Evolutionary conservation across 768 basidiomycete genomes (phyloP), one percentile per base, ranked within the genome.

Genomic region (Hirschioporus abietinus): DNA sequence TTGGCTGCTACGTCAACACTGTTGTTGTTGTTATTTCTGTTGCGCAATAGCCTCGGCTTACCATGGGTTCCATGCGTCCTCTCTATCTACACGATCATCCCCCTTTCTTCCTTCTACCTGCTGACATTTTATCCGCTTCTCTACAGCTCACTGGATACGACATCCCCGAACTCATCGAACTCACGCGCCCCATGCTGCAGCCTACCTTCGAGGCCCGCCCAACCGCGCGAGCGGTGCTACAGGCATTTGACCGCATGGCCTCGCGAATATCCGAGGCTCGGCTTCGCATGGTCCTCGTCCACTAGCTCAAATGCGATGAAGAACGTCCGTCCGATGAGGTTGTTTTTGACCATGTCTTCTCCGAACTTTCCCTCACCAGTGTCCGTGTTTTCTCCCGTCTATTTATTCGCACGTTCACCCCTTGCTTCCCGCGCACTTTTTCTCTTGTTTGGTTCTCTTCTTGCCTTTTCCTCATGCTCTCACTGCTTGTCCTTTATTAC

Each of bases 131-230:
- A 52, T 20, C 42, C 42, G 42, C 42, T 2, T 2, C 12, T 20
- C 20, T 52, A 10, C 42, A 91, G 89, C 73, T 85, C 58, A 82
- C 84, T 60, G 86, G 86, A 7, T 83, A 81, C 70, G 78, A 82
- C 69, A 73, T 89, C 24, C 86, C 89, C 10, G 85, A 88, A 70
- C 74, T 92, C n/a, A 74, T 84, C 72, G 74, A 81, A 42, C 75
- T 91, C 57, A 79, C 84, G 26, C 78, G 78, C 35, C 82, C 82
- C 2, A 91, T 92, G 89, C 76, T 90, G n/a, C 73, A 83, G 27
- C 78, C 81, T 20, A 75, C 79, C 25, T 84, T 85, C 23, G 74
- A 79, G 62, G 77, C 77, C 62, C 81, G 90, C 34, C 90, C 90
- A 7, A 73, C 84, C 1, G 80, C 82, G 20, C 71, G 70, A 3